These are phyloP conservation scores for Monosporozyma unispora DNA, from an alignment of 805 yeast species.

Conservation along the genomic window DNA sequence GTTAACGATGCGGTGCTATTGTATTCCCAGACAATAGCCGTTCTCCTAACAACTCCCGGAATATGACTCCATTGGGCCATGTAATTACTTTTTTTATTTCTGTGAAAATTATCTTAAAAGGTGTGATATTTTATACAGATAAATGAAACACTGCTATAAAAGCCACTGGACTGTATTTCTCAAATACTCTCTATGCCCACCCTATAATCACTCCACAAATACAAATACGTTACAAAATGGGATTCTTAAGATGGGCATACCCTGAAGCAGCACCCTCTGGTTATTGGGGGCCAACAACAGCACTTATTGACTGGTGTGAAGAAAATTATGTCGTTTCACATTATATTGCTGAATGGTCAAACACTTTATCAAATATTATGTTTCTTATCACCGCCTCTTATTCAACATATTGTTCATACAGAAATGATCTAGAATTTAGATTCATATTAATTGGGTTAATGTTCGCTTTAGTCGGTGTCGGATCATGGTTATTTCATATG, in stretches of 20 bases:
- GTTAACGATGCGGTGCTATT: no score
- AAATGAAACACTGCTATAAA: no score
- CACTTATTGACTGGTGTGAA: slow-evolving; percentile 99
- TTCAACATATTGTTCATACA: slow-evolving; percentile 52
- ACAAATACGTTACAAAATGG: slow-evolving; percentile 29
- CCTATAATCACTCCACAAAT: no score
- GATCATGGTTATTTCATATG: slow-evolving; percentile 95
- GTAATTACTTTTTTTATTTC: no score
- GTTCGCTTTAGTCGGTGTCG: slow-evolving; percentile 82
- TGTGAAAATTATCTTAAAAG: no score
- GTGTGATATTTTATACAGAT: no score
- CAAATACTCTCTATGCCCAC: no score
- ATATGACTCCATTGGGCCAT: background rate
- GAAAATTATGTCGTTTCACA: slow-evolving; percentile 85
- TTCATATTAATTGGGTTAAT: slow-evolving; percentile 69
- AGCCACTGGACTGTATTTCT: no score
- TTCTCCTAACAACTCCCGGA: no score
- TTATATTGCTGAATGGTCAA: slow-evolving; percentile 84
- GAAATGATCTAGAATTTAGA: slow-evolving; percentile 56
- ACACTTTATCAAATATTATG: slow-evolving; percentile 67
- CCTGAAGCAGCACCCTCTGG: slow-evolving; percentile 50
- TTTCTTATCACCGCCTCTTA: slow-evolving; percentile 51
- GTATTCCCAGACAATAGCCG: no score
- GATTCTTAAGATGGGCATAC: slow-evolving; percentile 33
- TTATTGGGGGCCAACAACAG: slow-evolving; percentile 75